These are phyloP conservation scores for Somion occarium DNA, from an alignment of 1,284 basidiomycete species.

Conservation along the genomic window DNA sequence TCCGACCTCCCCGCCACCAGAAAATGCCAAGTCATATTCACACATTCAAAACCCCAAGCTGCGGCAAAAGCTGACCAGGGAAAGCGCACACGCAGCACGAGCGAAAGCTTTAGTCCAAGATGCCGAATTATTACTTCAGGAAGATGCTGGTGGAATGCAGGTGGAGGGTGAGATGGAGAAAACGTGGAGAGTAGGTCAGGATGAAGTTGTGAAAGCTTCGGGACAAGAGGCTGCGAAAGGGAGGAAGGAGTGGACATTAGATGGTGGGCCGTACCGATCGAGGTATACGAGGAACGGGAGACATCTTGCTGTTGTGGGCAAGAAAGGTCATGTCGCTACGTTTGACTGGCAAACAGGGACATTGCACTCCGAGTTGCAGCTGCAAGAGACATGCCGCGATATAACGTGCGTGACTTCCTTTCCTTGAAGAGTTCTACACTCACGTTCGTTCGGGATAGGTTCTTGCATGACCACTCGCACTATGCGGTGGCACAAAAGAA, in stretches of 20 bases:
- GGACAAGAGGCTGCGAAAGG: slow-evolving; percentile 75
- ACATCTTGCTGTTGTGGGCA: slow-evolving; percentile 81
- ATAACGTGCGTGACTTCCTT: slow-evolving; percentile 61
- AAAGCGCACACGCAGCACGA: slow-evolving; percentile 52
- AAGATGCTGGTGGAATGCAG: slow-evolving; percentile 67
- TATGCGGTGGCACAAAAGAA: slow-evolving; percentile 97
- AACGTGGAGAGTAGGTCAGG: slow-evolving; percentile 87
- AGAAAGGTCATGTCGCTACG: slow-evolving; percentile 86
- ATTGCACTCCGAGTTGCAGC: slow-evolving; percentile 84
- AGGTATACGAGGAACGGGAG: slow-evolving; percentile 91
- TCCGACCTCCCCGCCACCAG: slow-evolving; percentile 36
- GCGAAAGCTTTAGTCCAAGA: slow-evolving; percentile 59
- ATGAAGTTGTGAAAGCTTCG: slow-evolving; percentile 67
- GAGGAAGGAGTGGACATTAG: slow-evolving; percentile 76
- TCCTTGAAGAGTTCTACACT: background rate
- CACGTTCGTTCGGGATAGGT: slow-evolving; percentile 55
- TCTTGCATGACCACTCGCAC: slow-evolving; percentile 89
- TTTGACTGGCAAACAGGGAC: slow-evolving; percentile 94
- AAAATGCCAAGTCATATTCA: slow-evolving; percentile 40
- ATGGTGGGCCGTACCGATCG: slow-evolving; percentile 82
- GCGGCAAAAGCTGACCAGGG: slow-evolving; percentile 59
- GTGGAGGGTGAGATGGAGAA: slow-evolving; percentile 77
- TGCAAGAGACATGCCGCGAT: slow-evolving; percentile 87
- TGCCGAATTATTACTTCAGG: slow-evolving; percentile 58
- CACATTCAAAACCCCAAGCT: slow-evolving; percentile 78